A percentile compares a stretch with the other conserved stretches of the same genome.
Conservation (phyloP, 2,329 filamentous ascomycete species). For the Aureobasidium sp. region DNA sequence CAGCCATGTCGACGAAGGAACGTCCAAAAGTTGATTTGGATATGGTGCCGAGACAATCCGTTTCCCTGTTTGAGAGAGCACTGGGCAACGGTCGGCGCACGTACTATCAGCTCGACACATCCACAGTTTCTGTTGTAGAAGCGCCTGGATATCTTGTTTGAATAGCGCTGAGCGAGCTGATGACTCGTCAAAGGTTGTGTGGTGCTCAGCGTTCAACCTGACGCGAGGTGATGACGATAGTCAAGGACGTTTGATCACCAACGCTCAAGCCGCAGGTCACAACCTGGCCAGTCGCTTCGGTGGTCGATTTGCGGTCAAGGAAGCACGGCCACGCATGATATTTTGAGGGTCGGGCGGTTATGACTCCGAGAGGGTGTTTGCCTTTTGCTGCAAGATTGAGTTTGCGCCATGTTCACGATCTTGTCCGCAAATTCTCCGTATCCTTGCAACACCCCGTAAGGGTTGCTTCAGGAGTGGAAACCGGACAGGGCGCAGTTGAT, state of each 20-base stretch:
- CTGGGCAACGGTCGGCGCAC: constrained; percentile 4
- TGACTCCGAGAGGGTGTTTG: background rate
- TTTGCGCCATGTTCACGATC: constrained; percentile 10
- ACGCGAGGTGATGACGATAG: constrained; percentile 7
- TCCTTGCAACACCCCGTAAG: background rate
- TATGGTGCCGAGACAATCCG: constrained; percentile 7
- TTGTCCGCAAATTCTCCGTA: background rate
- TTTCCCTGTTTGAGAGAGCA: constrained; percentile 10
- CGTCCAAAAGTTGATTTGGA: background rate
- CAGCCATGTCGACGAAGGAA: background rate
- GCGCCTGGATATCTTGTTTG: background rate
- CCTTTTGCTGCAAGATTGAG: constrained; percentile 13
- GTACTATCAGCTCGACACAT: background rate
- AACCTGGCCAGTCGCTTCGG: background rate
- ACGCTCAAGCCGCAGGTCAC: background rate
- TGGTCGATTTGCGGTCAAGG: background rate
- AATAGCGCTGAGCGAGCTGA: background rate
- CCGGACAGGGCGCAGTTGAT: background rate
- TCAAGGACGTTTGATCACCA: background rate
- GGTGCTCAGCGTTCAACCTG: background rate
- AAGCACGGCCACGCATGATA: background rate
- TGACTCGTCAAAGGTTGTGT: background rate
- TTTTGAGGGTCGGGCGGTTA: background rate
- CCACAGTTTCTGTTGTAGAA: constrained; percentile 7
- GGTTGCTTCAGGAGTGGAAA: background rate